Conservation (phyloP, 352 stramenopile genomes). For the Detonula confervacea region DNA sequence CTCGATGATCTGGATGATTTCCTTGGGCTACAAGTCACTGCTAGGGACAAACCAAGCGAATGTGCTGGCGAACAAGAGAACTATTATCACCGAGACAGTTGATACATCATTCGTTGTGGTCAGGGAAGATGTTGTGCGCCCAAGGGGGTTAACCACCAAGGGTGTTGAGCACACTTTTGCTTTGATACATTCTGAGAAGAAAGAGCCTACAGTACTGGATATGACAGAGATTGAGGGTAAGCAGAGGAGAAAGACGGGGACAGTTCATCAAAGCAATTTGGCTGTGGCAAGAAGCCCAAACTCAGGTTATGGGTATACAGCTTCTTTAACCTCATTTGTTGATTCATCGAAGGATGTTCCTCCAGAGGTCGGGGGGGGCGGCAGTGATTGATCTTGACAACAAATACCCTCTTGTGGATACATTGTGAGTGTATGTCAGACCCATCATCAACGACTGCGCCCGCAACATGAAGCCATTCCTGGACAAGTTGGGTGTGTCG, state of each 20-base stretch:
- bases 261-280: background rate
- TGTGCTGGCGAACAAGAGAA: background rate
- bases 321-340: background rate
- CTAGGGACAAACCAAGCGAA: background rate
- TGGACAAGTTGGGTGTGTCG: background rate
- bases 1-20: background rate
- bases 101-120: background rate
- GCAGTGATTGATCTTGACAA: no score
- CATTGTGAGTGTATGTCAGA: background rate
- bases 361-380: no score
- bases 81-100: background rate
- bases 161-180: background rate
- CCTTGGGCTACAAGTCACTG: background rate
- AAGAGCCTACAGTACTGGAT: background rate
- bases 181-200: background rate
- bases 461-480: background rate
- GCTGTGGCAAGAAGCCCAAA: background rate
- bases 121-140: background rate
- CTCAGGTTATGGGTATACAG: background rate
- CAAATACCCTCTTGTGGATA: no score
- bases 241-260: background rate
- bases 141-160: background rate
- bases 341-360: background rate
- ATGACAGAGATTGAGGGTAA: background rate
- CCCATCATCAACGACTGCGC: background rate